A percentile compares a stretch with the other conserved stretches of the same genome.
These are phyloP conservation scores for Metarhizium humberi DNA, from an alignment of 2,329 filamentous ascomycete species.

Conservation along the genomic window DNA sequence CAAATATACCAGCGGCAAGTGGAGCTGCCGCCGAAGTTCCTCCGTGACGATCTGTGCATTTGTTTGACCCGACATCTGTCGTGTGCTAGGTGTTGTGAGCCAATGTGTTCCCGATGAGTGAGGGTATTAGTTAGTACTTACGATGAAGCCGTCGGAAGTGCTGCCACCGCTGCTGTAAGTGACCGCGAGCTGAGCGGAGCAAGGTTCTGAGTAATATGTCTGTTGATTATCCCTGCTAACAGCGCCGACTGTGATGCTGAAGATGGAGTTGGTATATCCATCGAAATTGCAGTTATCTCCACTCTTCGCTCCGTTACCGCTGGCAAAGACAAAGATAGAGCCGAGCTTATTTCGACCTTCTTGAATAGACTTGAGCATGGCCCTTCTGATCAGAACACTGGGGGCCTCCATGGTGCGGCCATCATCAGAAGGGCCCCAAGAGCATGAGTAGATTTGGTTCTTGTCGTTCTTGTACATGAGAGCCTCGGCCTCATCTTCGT, in stretches of 20 bases:
- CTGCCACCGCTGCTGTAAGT: conserved; percentile 89
- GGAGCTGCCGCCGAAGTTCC: conserved; percentile 94
- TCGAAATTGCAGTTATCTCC: conserved; percentile 99
- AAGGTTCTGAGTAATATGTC: conserved; percentile 93
- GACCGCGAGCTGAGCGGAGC: conserved; percentile 89
- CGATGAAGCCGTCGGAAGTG: conserved; percentile 56
- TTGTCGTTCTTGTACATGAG: conserved; percentile 88
- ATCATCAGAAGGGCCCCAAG: conserved; percentile 94
- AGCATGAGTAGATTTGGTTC: conserved; percentile 97
- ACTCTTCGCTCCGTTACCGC: conserved; percentile 78
- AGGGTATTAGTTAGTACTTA: conserved; percentile 24
- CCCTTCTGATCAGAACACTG: conserved; percentile 75
- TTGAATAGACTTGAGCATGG: conserved; percentile 88
- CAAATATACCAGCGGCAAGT: conserved; percentile 84
- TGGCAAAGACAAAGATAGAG: conserved; percentile 90
- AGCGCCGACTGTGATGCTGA: conserved; percentile 93
- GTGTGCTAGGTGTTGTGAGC: conserved; percentile 52
- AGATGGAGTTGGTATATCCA: conserved; percentile 98
- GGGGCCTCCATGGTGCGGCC: conserved; percentile 90
- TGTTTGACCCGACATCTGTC: conserved; percentile 79
- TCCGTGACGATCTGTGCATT: conserved; percentile 75
- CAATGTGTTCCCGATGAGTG: neutral
- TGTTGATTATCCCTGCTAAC: conserved; percentile 82
- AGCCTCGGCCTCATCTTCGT: conserved; percentile 84
- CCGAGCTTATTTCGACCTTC: conserved; percentile 75